Conservation (phyloP, 441 rosid species). For the Jatropha podagrica region DNA sequence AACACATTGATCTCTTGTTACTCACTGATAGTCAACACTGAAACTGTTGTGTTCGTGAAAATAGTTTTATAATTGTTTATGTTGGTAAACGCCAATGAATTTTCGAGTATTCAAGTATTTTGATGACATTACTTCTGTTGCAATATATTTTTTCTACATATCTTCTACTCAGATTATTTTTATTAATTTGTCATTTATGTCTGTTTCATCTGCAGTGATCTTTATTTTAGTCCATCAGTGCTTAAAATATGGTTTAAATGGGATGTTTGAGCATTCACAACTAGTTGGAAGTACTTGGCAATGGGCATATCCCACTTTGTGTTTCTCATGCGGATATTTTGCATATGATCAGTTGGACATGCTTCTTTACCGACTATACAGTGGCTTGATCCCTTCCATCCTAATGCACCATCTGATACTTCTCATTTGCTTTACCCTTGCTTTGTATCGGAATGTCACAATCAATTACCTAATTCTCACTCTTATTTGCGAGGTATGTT, state of each 20-base stretch:
- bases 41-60: not conserved
- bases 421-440: slow-evolving; percentile 85
- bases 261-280: slow-evolving; percentile 71
- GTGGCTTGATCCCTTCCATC: slow-evolving; percentile 79
- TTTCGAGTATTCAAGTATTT: not conserved
- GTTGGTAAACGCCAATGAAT: not conserved
- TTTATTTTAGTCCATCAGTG: slow-evolving; percentile 60
- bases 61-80: not conserved
- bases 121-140: not conserved
- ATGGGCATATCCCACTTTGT: slow-evolving; percentile 77
- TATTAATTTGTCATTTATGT: slow-evolving; percentile 12
- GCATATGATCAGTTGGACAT: slow-evolving; percentile 97
- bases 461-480: slow-evolving; percentile 90
- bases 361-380: slow-evolving; percentile 70
- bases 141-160: not conserved
- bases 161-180: not conserved
- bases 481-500: slow-evolving; percentile 79
- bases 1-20: not conserved
- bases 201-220: slow-evolving; percentile 52
- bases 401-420: slow-evolving; percentile 79
- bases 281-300: slow-evolving; percentile 70
- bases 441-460: slow-evolving; percentile 74
- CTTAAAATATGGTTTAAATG: slow-evolving; percentile 40
- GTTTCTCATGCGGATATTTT: slow-evolving; percentile 92
- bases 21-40: not conserved